Base-by-base conservation (phyloP, 1,284 basidiomycete species). In the Puccinia triticina region DNA sequence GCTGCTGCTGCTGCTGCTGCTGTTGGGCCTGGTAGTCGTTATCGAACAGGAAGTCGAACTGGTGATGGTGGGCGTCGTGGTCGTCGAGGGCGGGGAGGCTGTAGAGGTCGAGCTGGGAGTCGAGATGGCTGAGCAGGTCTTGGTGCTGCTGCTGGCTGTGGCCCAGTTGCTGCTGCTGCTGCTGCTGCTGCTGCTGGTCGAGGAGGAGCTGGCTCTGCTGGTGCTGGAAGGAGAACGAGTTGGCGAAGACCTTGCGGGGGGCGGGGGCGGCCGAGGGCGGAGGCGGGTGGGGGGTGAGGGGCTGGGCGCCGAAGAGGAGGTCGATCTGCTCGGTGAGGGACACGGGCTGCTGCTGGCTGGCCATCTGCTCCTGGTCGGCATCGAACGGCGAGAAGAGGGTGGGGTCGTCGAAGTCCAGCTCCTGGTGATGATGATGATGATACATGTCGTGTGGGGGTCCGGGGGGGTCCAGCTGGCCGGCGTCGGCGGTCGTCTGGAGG, bases 351-450 rank as follows among this genome's bases (percentile, higher is more conserved):
- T 29, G 11, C 14, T n/a, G 67, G 26, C 16, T 46, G 0, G 67
- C 23, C 12, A 71, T 43, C 26, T 71, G 67, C 12, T 43, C 40
- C 7, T 71, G 67, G 8, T 71, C 67, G 67, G 67, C 40, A 0
- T 71, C 67, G 67, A 46, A 74, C 26, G 72, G 55, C 11, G 72
- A 74, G 55, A 74, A 74, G 34, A 74, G 55, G n/a, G 23, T 74
- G 32, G 72, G 72, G 32, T 74, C 55, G 32, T 74, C 72, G 34
- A 74, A 74, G 50, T 57, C 72, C 5, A 74, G 72, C 34, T 53
- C 50, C 10, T 74, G 48, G 10, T 26, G 50, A 46, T 12, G 48
- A 37, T 53, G 55, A 26, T 66, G 76, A 66, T 77, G 43, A 50
- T 34, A 16, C 40, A 48, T 29, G n/a, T 69, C 40, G 66, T n/a